Conservation (phyloP, 805 yeast genomes). For the Ogataea angusta region DNA sequence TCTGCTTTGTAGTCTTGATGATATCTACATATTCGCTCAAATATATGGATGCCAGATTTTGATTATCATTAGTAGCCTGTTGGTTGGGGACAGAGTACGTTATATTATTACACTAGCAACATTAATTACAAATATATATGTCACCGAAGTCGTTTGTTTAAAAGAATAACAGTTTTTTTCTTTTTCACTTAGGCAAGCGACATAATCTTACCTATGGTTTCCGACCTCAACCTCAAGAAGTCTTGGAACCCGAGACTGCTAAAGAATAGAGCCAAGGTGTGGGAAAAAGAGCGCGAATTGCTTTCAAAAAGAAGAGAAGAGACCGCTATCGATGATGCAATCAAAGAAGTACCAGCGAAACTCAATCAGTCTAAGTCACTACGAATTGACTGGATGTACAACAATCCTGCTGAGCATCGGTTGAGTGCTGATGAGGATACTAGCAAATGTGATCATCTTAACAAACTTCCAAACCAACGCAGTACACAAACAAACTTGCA, state of each 20-base stretch:
- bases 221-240: conserved; percentile 84
- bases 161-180: background rate
- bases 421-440: too few relatives aligned
- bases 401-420: background rate
- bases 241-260: conserved; percentile 94
- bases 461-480: background rate
- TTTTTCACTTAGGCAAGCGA: background rate
- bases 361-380: background rate
- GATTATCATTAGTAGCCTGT: too few relatives aligned
- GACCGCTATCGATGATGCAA: too few relatives aligned
- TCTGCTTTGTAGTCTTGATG: too few relatives aligned
- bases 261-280: conserved; percentile 80
- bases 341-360: background rate
- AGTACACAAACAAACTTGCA: too few relatives aligned
- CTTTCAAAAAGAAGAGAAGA: conserved; percentile 25
- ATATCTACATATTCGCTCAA: background rate
- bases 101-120: too few relatives aligned
- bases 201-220: conserved; percentile 40
- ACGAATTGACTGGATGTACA: background rate
- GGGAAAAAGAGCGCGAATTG: conserved; percentile 78
- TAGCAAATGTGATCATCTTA: background rate
- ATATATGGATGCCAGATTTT: too few relatives aligned
- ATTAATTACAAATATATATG: too few relatives aligned
- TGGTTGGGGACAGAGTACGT: too few relatives aligned
- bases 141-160: background rate